Evolutionary conservation across 805 yeast genomes (phyloP).

Genomic region (Hanseniaspora hatyaiensis): DNA sequence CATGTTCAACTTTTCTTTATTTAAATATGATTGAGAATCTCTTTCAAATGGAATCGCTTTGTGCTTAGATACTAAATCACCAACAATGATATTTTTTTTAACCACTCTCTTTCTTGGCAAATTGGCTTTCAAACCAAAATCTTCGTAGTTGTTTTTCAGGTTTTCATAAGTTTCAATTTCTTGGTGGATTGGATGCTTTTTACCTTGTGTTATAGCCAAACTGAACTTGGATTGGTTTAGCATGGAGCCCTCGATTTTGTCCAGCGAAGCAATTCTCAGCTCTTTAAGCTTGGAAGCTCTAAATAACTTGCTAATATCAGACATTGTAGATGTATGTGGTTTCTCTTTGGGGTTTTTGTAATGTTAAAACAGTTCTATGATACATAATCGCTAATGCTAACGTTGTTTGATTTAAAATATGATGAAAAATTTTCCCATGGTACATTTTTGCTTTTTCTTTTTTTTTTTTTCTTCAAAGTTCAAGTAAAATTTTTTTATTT

Average conservation of each 20-base stretch:
- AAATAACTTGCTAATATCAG: conserved; percentile 7
- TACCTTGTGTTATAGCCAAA: conserved; percentile 18
- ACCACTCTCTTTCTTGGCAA: conserved; percentile 49
- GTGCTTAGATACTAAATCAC: conserved; percentile 55
- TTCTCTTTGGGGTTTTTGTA: conserved; percentile 29
- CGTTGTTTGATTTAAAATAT: too few species aligned
- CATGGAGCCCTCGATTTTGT: background rate
- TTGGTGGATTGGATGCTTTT: conserved; percentile 53
- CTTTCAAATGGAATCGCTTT: conserved; percentile 40
- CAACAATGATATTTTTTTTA: conserved; percentile 47
- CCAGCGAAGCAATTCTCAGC: conserved; percentile 3
- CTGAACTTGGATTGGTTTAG: conserved; percentile 14
- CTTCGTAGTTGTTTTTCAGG: conserved; percentile 46
- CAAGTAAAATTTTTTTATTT: too few species aligned
- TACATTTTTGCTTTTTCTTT: too few species aligned
- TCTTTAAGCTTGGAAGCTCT: conserved; percentile 16
- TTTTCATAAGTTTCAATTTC: conserved; percentile 58
- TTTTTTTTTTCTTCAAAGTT: too few species aligned
- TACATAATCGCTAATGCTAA: too few species aligned
- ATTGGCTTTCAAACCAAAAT: conserved; percentile 64
- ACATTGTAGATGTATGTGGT: conserved; percentile 15
- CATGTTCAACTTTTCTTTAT: conserved; percentile 57
- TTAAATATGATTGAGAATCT: conserved; percentile 54
- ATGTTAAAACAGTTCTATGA: too few species aligned
- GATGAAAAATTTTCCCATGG: too few species aligned